Conservation (phyloP, 768 basidiomycete genomes). For the Mycena venus region DNA sequence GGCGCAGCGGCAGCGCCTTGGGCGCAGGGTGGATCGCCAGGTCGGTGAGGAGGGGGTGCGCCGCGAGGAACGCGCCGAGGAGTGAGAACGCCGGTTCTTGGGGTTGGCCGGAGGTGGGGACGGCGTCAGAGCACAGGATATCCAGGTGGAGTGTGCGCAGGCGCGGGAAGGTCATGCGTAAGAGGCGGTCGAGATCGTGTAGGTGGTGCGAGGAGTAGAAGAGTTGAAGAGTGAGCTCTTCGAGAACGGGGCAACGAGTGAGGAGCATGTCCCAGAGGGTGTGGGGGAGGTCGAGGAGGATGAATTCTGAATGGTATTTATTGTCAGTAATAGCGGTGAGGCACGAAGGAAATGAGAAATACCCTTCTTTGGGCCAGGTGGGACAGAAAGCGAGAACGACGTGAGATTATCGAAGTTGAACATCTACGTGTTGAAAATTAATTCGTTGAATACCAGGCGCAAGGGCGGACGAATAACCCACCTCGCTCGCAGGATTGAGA, state of each 20-base stretch:
- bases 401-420: conserved; percentile 23
- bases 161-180: neutral
- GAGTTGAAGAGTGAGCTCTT: conserved; percentile 45
- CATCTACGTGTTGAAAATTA: neutral
- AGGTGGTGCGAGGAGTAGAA: conserved; percentile 6
- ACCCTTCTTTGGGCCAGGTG: neutral
- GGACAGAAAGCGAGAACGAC: neutral
- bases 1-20: neutral
- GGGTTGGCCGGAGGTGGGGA: neutral
- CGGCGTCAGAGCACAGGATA: neutral
- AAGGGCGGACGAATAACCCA: conserved; percentile 3
- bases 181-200: neutral
- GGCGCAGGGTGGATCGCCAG: conserved; percentile 8
- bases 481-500: conserved; percentile 13
- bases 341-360: neutral
- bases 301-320: neutral
- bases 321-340: neutral
- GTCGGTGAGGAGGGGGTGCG: neutral
- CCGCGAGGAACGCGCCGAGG: conserved; percentile 18
- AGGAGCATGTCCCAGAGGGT: conserved; percentile 39
- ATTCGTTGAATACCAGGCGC: too few relatives aligned
- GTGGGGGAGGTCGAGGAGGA: neutral
- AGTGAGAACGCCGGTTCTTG: neutral
- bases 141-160: conserved; percentile 13
- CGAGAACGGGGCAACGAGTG: conserved; percentile 29